These are phyloP conservation scores for Scutellaria minor DNA, from an alignment of 257 asterid genomes.

Conservation along the genomic window DNA sequence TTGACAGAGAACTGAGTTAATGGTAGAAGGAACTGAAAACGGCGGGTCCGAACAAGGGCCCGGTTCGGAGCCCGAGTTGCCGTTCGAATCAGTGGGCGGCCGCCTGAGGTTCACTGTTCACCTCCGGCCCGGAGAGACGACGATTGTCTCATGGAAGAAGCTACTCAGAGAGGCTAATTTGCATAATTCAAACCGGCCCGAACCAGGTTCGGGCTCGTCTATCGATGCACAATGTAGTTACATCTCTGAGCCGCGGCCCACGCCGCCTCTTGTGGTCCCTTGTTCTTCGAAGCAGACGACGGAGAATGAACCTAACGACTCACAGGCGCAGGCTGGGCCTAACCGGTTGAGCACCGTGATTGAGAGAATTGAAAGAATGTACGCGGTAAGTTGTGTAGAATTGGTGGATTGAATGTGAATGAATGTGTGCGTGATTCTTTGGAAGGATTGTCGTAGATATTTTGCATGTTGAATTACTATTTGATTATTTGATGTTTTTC, in stretches of 20 bases:
- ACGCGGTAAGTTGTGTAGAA: constrained; percentile 60
- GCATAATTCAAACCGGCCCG: constrained; percentile 41
- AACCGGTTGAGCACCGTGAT: constrained; percentile 83
- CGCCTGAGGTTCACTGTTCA: constrained; percentile 76
- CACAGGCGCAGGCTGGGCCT: constrained; percentile 49
- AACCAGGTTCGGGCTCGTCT: constrained; percentile 33
- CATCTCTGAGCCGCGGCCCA: constrained; percentile 39
- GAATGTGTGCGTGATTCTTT: constrained; percentile 5
- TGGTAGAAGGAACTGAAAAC: constrained; percentile 43
- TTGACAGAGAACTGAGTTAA: constrained; percentile 20
- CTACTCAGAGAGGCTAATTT: constrained; percentile 66
- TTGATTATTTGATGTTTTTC: constrained; percentile 6
- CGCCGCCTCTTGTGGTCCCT: constrained; percentile 33
- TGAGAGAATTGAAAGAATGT: constrained; percentile 86
- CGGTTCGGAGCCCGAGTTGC: constrained; percentile 45
- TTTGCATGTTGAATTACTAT: constrained; percentile 12
- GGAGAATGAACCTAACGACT: constrained; percentile 52
- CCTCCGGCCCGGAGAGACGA: constrained; percentile 81
- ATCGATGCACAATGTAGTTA: constrained; percentile 19
- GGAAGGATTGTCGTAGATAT: constrained; percentile 25
- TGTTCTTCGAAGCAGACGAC: constrained; percentile 40
- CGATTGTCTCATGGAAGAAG: constrained; percentile 93
- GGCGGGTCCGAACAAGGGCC: constrained; percentile 45
- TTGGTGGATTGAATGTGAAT: constrained; percentile 20
- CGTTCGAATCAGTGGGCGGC: constrained; percentile 58